Conservation (phyloP, 1,139 yeast species). For the Scheffersomyces titani region DNA sequence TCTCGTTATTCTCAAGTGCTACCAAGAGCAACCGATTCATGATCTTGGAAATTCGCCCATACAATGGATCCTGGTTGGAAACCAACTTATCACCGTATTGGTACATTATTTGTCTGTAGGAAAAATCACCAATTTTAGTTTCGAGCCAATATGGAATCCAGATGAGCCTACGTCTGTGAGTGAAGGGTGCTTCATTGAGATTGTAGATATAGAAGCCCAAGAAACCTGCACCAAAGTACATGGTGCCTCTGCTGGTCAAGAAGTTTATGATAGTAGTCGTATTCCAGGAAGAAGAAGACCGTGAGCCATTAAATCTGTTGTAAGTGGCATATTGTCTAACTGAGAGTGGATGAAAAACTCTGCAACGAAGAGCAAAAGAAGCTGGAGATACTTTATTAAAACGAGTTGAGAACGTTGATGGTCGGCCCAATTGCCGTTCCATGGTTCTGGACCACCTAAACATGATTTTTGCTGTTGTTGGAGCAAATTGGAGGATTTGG, state of each 20-base stretch:
- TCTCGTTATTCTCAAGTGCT: conserved; percentile 40
- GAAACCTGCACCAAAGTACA: conserved; percentile 11
- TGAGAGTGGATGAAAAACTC: neutral
- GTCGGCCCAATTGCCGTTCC: neutral
- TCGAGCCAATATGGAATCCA: conserved; percentile 75
- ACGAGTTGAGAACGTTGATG: neutral
- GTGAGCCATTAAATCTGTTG: conserved; percentile 9
- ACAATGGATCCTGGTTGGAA: conserved; percentile 56
- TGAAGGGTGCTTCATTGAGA: conserved; percentile 80
- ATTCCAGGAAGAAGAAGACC: neutral
- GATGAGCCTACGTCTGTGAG: conserved; percentile 71
- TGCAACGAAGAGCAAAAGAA: neutral
- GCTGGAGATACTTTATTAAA: neutral
- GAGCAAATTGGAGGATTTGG: neutral
- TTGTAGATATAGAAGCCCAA: conserved; percentile 59
- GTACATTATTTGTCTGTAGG: conserved; percentile 60
- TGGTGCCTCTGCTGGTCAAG: conserved; percentile 10
- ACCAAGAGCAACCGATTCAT: conserved; percentile 67
- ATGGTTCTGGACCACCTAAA: neutral
- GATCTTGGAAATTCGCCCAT: conserved; percentile 55
- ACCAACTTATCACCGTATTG: conserved; percentile 50
- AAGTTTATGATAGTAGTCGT: conserved; percentile 1
- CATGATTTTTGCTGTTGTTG: neutral
- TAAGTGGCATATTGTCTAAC: conserved; percentile 9
- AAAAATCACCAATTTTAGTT: conserved; percentile 61